These are phyloP conservation scores for Avena insularis DNA, from an alignment of 176 grass and related monocot species.

Conservation along the genomic window DNA sequence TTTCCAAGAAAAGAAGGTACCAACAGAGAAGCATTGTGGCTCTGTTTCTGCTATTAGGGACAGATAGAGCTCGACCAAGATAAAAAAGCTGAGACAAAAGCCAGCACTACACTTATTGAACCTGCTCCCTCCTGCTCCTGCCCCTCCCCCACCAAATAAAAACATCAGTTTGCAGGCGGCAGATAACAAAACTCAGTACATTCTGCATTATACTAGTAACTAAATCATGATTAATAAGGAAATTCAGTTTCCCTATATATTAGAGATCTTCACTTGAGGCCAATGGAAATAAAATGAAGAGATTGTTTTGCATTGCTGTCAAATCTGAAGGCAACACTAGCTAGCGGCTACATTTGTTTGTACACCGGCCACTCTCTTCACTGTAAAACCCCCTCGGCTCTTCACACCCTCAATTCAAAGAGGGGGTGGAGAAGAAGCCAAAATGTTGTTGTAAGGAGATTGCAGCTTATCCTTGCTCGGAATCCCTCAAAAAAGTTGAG, in stretches of 20 bases:
- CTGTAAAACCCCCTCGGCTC: conserved; percentile 33
- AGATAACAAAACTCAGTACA: conserved; percentile 34
- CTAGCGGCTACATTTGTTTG: conserved; percentile 35
- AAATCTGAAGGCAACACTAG: conserved; percentile 40
- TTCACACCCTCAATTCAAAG: conserved; percentile 42
- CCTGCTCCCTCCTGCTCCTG: neutral
- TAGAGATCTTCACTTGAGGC: neutral
- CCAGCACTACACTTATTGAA: conserved; percentile 18
- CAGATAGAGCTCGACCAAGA: conserved; percentile 34
- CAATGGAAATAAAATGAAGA: neutral
- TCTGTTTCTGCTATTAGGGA: conserved; percentile 38
- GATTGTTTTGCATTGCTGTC: conserved; percentile 42
- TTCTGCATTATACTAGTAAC: no score
- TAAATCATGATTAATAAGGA: neutral
- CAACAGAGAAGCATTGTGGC: conserved; percentile 37
- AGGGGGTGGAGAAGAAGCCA: conserved; percentile 17
- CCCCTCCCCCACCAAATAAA: neutral
- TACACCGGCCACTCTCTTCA: conserved; percentile 47
- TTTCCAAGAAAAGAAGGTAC: conserved; percentile 7
- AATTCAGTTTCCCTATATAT: neutral
- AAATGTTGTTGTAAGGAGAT: conserved; percentile 26
- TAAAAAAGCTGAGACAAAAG: conserved; percentile 44
- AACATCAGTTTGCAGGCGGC: conserved; percentile 25
- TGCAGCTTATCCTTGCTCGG: conserved; percentile 37
- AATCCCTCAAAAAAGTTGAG: conserved; percentile 40